Evolutionary conservation across 768 basidiomycete genomes (phyloP).

Genomic region (Collybia nuda): DNA sequence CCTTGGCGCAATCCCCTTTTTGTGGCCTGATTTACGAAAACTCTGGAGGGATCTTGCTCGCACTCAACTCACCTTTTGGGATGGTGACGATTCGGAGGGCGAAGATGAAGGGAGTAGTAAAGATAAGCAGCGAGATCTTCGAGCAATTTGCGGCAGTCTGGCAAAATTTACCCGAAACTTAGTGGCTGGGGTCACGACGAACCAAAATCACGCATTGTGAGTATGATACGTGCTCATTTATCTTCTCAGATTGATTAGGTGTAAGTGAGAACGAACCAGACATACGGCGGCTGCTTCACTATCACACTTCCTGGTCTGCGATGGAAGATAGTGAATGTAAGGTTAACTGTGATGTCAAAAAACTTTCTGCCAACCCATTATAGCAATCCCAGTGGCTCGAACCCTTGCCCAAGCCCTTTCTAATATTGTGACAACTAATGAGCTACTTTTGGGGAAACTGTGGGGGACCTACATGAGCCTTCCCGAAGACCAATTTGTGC

Average conservation of each 20-base stretch:
- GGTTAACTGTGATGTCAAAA: slow-evolving; percentile 17
- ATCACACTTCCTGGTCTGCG: slow-evolving; percentile 75
- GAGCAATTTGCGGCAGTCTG: slow-evolving; percentile 45
- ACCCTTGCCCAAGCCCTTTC: slow-evolving; percentile 78
- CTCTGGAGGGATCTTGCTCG: slow-evolving; percentile 56
- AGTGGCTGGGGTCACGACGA: slow-evolving; percentile 69
- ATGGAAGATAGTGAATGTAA: slow-evolving; percentile 62
- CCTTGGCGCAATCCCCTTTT: slow-evolving; percentile 37
- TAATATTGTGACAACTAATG: slow-evolving; percentile 80
- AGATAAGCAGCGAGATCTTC: slow-evolving; percentile 32
- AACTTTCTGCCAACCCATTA: slow-evolving; percentile 1
- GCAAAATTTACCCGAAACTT: slow-evolving; percentile 85
- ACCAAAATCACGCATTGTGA: slow-evolving; percentile 76
- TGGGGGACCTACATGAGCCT: slow-evolving; percentile 69
- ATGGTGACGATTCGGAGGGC: slow-evolving; percentile 44
- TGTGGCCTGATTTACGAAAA: slow-evolving; percentile 56
- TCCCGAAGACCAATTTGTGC: slow-evolving; percentile 70
- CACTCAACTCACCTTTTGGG: slow-evolving; percentile 51
- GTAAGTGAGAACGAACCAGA: slow-evolving; percentile 68
- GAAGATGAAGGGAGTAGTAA: slow-evolving; percentile 24
- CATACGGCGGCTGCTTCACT: slow-evolving; percentile 65
- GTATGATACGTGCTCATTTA: slow-evolving; percentile 22
- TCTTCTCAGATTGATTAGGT: slow-evolving; percentile 4
- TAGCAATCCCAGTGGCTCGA: slow-evolving; percentile 65
- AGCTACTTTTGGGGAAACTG: slow-evolving; percentile 48